A percentile compares a stretch with the other conserved stretches of the same genome.
These are phyloP conservation scores for Elongisporangium anandrum DNA, from an alignment of 352 stramenopile species.

Conservation along the genomic window DNA sequence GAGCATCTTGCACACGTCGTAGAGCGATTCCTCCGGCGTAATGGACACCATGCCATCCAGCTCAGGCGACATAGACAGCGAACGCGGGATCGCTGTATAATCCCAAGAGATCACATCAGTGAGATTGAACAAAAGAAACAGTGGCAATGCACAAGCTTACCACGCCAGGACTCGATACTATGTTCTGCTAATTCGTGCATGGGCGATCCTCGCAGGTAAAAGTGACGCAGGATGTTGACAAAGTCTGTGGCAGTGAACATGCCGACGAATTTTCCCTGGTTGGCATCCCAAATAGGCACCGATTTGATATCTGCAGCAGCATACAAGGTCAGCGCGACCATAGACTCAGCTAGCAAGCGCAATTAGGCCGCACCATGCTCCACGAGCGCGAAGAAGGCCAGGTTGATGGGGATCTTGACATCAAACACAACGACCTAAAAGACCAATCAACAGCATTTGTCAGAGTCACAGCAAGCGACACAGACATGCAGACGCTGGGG, in stretches of 20 bases:
- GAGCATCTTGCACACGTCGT: conserved; percentile 89
- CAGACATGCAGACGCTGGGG: conserved; percentile 4
- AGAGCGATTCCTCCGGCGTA: conserved; percentile 88
- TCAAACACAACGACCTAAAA: conserved; percentile 96
- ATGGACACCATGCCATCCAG: conserved; percentile 70
- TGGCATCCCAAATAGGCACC: conserved; percentile 95
- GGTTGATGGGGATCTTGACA: conserved; percentile 97
- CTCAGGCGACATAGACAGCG: conserved; percentile 57
- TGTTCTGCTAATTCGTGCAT: conserved; percentile 87
- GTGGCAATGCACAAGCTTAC: conserved; percentile 17
- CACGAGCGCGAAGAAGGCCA: conserved; percentile 98
- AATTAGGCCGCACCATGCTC: conserved; percentile 88
- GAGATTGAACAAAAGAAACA: background rate
- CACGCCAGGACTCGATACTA: conserved; percentile 83
- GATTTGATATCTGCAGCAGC: conserved; percentile 92
- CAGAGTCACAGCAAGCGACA: background rate
- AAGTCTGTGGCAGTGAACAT: conserved; percentile 98
- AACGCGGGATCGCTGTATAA: conserved; percentile 82
- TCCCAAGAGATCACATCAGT: conserved; percentile 22
- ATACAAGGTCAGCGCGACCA: conserved; percentile 4
- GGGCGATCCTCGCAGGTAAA: conserved; percentile 87
- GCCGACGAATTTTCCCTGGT: conserved; percentile 93
- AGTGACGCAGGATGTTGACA: conserved; percentile 96
- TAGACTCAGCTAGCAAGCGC: conserved; percentile 1
- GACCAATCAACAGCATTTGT: conserved; percentile 1